Evolutionary conservation across 495 filamentous ascomycete genomes (phyloP).

Genomic region (Collariella sp.): DNA sequence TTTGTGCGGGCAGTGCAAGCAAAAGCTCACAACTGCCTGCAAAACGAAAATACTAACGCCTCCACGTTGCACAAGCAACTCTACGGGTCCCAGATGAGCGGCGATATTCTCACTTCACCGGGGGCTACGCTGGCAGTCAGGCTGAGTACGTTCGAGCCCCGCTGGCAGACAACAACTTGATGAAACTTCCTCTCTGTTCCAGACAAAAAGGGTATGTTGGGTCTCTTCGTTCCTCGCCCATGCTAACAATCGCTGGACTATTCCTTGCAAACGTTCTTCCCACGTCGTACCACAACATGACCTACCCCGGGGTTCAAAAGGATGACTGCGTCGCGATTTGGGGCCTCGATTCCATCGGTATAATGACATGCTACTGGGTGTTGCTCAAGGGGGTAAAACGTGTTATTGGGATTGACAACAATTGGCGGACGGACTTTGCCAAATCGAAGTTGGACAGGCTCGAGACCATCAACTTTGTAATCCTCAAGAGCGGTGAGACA

Average conservation of each 20-base stretch:
- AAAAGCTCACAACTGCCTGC: conserved; percentile 52
- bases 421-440: conserved; percentile 7
- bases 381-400: conserved; percentile 2
- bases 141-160: conserved; percentile 62
- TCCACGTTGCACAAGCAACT: conserved; percentile 36
- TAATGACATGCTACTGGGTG: conserved; percentile 11
- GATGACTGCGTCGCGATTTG: conserved; percentile 8
- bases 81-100: conserved; percentile 47
- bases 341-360: conserved; percentile 9
- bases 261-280: conserved; percentile 56
- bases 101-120: conserved; percentile 19
- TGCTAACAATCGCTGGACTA: conserved; percentile 29
- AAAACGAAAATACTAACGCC: conserved; percentile 38
- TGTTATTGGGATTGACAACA: conserved; percentile 11
- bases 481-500: not conserved
- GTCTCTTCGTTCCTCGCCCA: not conserved
- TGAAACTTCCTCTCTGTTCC: conserved; percentile 58
- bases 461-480: conserved; percentile 9
- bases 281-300: conserved; percentile 45
- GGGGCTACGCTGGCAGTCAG: conserved; percentile 46
- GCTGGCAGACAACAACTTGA: conserved; percentile 55
- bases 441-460: not conserved
- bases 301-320: conserved; percentile 3
- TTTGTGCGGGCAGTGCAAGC: conserved; percentile 51
- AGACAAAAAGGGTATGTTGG: conserved; percentile 45